Base-by-base conservation (phyloP, 2,329 filamentous ascomycete genomes). In the Neonectria coccinea region DNA sequence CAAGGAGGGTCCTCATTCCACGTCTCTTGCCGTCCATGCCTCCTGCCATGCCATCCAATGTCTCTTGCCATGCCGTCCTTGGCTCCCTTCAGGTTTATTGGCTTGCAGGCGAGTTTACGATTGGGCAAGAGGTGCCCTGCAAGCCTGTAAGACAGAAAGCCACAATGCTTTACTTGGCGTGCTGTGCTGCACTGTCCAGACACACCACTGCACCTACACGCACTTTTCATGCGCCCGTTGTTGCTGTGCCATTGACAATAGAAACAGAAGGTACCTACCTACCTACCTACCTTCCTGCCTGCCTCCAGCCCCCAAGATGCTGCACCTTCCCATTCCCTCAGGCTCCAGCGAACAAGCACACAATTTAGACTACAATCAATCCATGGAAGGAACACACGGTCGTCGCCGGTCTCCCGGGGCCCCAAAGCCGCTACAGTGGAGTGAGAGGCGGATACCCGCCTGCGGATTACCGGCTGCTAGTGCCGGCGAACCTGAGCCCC, bases 401-500 rank as follows among this genome's bases (percentile, higher is more conserved):
- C 52, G 60, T 61, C 55, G 55, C 70, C 70, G 70, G 69, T 64
- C 70, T 59, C 56, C 56, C 56, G 61, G 61, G 44, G 53, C 62
- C 27, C 48, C 12, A 56, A 64, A 29, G 55, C 61, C 44, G 44
- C 61, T 59, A 18, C 51, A 64, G 61, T 64, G 61, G 61, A 56
- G 56, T 64, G 67, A 69, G 65, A 48, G 63, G 59, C 69, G 67
- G 66, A 69, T 65, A 59, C 66, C 64, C 57, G 58, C 62, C 58
- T 63, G 52, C 62, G 69, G 69, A 64, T 69, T 65, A 57, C 65
- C 69, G 70, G 70, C 53, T 64, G 61, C 51, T 39, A 59, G 31
- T 63, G 58, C 70, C 67, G 67, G 47, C 42, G 65, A 70, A 69
- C 39, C 39, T 57, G 20, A n/a, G 4, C 20, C 10, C 41, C 50